Percentiles rank a stretch among this genome's conserved stretches.
Conservation (phyloP, 768 basidiomycete genomes). For the Mycena kentingensis region DNA sequence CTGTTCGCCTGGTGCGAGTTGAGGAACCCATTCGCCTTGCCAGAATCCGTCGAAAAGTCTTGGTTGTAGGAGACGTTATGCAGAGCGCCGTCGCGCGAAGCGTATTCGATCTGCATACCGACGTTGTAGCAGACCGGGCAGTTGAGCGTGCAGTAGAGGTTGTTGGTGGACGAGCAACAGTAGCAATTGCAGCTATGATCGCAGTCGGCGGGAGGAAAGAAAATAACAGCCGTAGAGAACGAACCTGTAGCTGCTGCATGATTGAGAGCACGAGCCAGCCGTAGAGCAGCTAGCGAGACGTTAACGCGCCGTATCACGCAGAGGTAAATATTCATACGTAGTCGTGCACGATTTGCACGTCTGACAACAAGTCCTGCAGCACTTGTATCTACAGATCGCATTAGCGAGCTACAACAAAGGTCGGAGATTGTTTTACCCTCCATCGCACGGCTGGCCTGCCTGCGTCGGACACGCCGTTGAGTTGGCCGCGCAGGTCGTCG, state of each 20-base stretch:
- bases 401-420: not conserved
- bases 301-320: no score
- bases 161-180: conserved; percentile 15
- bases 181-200: conserved; percentile 20
- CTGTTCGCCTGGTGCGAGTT: conserved; percentile 13
- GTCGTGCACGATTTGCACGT: conserved; percentile 18
- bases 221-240: not conserved
- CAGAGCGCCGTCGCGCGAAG: not conserved
- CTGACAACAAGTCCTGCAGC: conserved; percentile 18
- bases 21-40: conserved; percentile 12
- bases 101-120: conserved; percentile 10
- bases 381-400: conserved; percentile 10
- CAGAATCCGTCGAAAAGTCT: conserved; percentile 18
- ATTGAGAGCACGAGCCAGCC: conserved; percentile 1
- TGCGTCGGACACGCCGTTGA: conserved; percentile 13
- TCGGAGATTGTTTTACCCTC: conserved; percentile 14
- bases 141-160: conserved; percentile 11
- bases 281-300: conserved; percentile 5
- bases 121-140: conserved; percentile 23
- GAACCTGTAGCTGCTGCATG: conserved; percentile 10
- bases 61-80: conserved; percentile 15
- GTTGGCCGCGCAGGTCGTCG: conserved; percentile 13
- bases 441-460: conserved; percentile 15
- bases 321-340: not conserved
- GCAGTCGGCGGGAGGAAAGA: not conserved